phyloP scores from a whole-genome alignment of 257 asterid species.

The Solanum chmielewskii region DNA sequence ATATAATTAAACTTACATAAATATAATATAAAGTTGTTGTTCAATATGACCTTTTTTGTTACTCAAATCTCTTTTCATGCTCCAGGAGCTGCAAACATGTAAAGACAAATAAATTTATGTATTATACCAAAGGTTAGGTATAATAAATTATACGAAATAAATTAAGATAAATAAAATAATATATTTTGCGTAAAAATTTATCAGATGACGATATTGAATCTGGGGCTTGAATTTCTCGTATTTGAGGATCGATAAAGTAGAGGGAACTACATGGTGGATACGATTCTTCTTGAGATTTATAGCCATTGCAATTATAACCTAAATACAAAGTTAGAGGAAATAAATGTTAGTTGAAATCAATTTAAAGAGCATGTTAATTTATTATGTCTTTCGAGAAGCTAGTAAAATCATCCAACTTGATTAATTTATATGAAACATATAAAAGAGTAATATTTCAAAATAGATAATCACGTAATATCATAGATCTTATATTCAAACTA shows the following conservation, averaged over 20 bases:
- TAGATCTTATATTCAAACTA: no score
- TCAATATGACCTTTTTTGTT: background rate
- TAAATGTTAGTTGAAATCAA: no score
- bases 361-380: no score
- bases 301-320: background rate
- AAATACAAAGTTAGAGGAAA: background rate
- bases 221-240: no score
- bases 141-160: background rate
- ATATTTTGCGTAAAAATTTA: background rate
- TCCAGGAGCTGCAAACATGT: background rate
- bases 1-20: background rate
- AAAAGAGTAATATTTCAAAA: no score
- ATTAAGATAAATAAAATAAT: background rate
- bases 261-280: background rate
- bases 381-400: no score
- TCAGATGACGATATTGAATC: background rate
- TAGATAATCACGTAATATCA: no score
- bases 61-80: background rate
- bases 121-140: no score
- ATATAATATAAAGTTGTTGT: background rate
- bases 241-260: background rate
- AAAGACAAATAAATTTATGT: background rate
- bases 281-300: background rate
- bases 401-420: no score
- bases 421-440: no score